These are phyloP conservation scores for Penicillium sp. DNA, from an alignment of 2,329 filamentous ascomycete genomes.

Conservation along the genomic window DNA sequence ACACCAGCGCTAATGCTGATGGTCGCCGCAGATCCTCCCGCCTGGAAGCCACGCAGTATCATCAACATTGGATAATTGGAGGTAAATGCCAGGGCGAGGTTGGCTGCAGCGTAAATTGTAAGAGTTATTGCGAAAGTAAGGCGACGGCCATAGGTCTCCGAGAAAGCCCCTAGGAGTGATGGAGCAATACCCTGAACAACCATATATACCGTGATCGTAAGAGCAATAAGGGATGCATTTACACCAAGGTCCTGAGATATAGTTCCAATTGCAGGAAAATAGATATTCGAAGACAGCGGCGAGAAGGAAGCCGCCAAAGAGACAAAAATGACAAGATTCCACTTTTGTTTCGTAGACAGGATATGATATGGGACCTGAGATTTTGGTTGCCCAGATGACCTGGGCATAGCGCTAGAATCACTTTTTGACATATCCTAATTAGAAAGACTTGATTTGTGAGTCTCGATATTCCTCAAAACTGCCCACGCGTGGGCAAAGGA, in stretches of 20 bases:
- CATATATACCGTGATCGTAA: conserved; percentile 60
- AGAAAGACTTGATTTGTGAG: neutral
- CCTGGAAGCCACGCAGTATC: conserved; percentile 27
- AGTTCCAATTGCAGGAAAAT: conserved; percentile 45
- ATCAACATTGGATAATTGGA: conserved; percentile 55
- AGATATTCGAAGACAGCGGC: conserved; percentile 44
- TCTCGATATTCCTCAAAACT: neutral
- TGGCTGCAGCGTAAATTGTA: conserved; percentile 61
- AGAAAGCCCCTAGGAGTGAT: conserved; percentile 64
- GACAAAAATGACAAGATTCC: conserved; percentile 44
- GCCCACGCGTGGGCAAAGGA: neutral
- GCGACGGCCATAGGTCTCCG: conserved; percentile 64
- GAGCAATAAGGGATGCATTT: conserved; percentile 53
- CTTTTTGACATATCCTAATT: neutral
- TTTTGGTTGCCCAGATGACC: neutral
- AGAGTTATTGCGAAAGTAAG: conserved; percentile 62
- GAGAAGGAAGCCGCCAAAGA: conserved; percentile 41
- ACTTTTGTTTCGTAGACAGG: conserved; percentile 39
- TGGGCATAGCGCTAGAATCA: neutral
- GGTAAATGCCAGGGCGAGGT: conserved; percentile 66
- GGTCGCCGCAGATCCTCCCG: conserved; percentile 22
- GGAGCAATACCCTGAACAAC: conserved; percentile 41
- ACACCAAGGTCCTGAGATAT: conserved; percentile 49
- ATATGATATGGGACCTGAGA: conserved; percentile 32
- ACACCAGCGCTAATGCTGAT: conserved; percentile 41